Base-by-base conservation (phyloP, 2,329 filamentous ascomycete genomes). In the Talaromyces pinophilus region DNA sequence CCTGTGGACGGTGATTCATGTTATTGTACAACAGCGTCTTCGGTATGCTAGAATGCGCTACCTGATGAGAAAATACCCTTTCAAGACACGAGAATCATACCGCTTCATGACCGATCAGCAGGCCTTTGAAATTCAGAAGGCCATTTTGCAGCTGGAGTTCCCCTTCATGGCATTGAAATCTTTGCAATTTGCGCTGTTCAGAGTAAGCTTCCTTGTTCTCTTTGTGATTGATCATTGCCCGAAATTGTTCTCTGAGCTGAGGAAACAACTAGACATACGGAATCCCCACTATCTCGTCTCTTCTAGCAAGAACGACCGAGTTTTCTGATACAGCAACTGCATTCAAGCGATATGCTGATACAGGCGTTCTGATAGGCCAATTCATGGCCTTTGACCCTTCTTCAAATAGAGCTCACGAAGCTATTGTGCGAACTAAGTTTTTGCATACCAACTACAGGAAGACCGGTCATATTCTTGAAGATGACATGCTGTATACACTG, bases 401-500 rank as follows among this genome's bases (percentile, higher is more conserved):
- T 10, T 82, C 81, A 0, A 72, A 76, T 3, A 80, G 86, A 2
- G 76, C 78, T 3, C 75, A 79, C 2, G 78, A 82, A 25, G 86
- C 85, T 2, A 81, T 90, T 55, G 84, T 87, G 3, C 83, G 88
- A 38, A 87, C 88, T 79, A 90, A 89, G 72, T 89, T 83, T 71
- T 78, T 91, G 4, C 88, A 90, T 73, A 75, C 76, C 22, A 76
- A 80, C 3, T 89, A 90, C 73, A 83, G 84, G 55, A 80, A 82
- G 60, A 78, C 83, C 0, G 85, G 86, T 42, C 85, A 84, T 71
- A 90, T 90, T 68, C 80, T 52, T 79, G 6, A 84, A 89, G 81
- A 83, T 13, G 88, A 90, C 69, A 83, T 90, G 80, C 79, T 91
- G 0, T 90, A 89, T 74, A 90, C 88, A 0, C 80, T 90, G 0